phyloP scores from a whole-genome alignment of 1,284 basidiomycete genomes.

The Pseudozyma sp. region DNA sequence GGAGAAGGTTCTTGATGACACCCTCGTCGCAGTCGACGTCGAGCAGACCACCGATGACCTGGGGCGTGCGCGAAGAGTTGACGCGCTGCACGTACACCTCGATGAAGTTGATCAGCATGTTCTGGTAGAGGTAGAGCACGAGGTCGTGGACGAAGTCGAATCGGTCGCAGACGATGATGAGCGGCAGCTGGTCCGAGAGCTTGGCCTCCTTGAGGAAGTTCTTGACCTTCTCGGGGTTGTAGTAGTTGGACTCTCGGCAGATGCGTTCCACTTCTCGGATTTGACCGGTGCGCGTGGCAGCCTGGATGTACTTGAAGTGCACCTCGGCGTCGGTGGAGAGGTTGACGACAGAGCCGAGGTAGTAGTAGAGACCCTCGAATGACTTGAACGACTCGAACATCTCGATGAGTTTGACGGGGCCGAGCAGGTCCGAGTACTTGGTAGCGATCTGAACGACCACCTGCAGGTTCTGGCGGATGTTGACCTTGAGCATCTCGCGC shows the following conservation, averaged over 20 bases:
- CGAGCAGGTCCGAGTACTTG: slow-evolving; percentile 98
- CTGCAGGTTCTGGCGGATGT: slow-evolving; percentile 97
- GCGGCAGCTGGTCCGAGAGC: slow-evolving; percentile 92
- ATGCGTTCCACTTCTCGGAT: slow-evolving; percentile 99
- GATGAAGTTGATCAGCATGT: slow-evolving; percentile 95
- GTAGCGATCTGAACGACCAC: slow-evolving; percentile 98
- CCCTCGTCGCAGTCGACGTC: slow-evolving; percentile 97
- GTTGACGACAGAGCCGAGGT: slow-evolving; percentile 96
- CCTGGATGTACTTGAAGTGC: slow-evolving; percentile 99
- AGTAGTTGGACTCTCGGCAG: slow-evolving; percentile 94
- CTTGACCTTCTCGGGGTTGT: slow-evolving; percentile 99
- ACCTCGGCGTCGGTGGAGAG: slow-evolving; percentile 95
- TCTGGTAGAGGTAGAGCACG: slow-evolving; percentile 98
- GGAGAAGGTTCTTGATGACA: slow-evolving; percentile 92
- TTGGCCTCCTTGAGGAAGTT: slow-evolving; percentile 98
- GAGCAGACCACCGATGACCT: slow-evolving; percentile 94
- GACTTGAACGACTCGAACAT: slow-evolving; percentile 99
- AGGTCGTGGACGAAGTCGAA: slow-evolving; percentile 99
- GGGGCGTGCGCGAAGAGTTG: slow-evolving; percentile 97
- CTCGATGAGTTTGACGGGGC: slow-evolving; percentile 96
- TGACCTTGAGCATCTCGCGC: slow-evolving; percentile 96
- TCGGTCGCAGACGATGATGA: slow-evolving; percentile 99
- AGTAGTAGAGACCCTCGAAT: slow-evolving; percentile 98
- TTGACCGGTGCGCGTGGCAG: slow-evolving; percentile 96
- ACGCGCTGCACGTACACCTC: slow-evolving; percentile 99